These are phyloP conservation scores for Scleroderma bovista DNA, from an alignment of 768 basidiomycete species.

Conservation along the genomic window DNA sequence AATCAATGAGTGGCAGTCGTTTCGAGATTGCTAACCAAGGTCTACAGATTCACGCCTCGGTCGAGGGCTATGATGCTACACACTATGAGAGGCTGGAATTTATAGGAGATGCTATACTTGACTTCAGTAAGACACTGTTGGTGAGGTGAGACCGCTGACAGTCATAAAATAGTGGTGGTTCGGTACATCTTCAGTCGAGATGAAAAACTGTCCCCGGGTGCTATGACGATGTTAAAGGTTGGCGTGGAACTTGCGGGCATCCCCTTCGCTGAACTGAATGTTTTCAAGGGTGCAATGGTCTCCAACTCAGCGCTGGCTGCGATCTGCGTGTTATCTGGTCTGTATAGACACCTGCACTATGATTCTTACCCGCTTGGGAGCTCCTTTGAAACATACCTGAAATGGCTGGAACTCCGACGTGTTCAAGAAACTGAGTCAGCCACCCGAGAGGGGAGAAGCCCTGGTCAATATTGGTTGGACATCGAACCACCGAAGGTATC, in stretches of 20 bases:
- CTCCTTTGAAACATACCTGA: slow-evolving; percentile 50
- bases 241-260: background rate
- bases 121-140: slow-evolving; percentile 54
- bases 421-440: slow-evolving; percentile 43
- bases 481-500: slow-evolving; percentile 72
- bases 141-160: background rate
- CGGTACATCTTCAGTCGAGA: slow-evolving; percentile 64
- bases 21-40: slow-evolving; percentile 6
- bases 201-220: slow-evolving; percentile 62
- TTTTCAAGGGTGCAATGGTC: slow-evolving; percentile 72
- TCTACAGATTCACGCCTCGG: slow-evolving; percentile 61
- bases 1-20: slow-evolving; percentile 13
- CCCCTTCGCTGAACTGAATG: background rate
- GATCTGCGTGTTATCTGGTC: slow-evolving; percentile 62
- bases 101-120: slow-evolving; percentile 80
- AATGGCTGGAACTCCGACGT: slow-evolving; percentile 41
- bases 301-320: slow-evolving; percentile 76
- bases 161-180: slow-evolving; percentile 53
- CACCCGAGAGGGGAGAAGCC: slow-evolving; percentile 41
- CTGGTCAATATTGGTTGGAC: slow-evolving; percentile 76
- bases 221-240: slow-evolving; percentile 76
- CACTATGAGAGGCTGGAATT: slow-evolving; percentile 79
- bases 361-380: slow-evolving; percentile 48
- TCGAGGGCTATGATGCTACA: slow-evolving; percentile 47
- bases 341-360: slow-evolving; percentile 56